Base-by-base conservation (phyloP, 176 grass and related monocot species). In the Oryza glaberrima region DNA sequence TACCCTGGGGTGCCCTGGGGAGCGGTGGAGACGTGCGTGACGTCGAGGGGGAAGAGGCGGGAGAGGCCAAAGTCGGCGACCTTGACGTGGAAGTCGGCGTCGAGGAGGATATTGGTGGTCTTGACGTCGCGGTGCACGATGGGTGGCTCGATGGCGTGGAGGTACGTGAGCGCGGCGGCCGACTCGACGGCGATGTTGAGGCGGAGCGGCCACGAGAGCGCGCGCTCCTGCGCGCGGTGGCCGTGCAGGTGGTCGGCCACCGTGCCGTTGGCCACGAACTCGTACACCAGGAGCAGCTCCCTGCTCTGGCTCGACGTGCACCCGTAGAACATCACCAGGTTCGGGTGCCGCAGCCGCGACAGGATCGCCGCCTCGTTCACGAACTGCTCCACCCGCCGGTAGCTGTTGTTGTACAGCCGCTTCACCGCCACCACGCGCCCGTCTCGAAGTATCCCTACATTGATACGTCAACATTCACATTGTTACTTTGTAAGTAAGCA, bases 1-100 rank as follows among this genome's bases (percentile, higher is more conserved):
- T 97, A 97, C 81, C 95, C 95, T 41, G 95, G 95, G 6, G 95
- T 97, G 86, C 95, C 95, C 67, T 97, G 95, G 32, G 95, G 95
- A 1, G 90, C 88, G 1, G 95, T 97, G 11, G 95, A 97, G 56
- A 97, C 95, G 34, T 97, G 95, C 5, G 95, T 97, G 78, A 69
- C 95, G 34, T 94, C 86, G 34, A 80, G 26, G n/a, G 95, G 95
- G 77, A 97, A 97, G 72, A 97, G 90, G 30, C 95, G 92, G 23
- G 95, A 97, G 43, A 97, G 95, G 22, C 95, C 95, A 7, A 98
- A 98, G 80, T 98, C 95, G 46, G 89, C 95, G 40, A 98, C 95
- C 89, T 98, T 98, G 58, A 95, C 93, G 83, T 93, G 95, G 86
- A 82, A 98, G 64, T 85, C 69, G 47, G 58, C 30, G 76, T 98